Conservation (phyloP, 805 yeast species). For the Dipodascus geniculatus region DNA sequence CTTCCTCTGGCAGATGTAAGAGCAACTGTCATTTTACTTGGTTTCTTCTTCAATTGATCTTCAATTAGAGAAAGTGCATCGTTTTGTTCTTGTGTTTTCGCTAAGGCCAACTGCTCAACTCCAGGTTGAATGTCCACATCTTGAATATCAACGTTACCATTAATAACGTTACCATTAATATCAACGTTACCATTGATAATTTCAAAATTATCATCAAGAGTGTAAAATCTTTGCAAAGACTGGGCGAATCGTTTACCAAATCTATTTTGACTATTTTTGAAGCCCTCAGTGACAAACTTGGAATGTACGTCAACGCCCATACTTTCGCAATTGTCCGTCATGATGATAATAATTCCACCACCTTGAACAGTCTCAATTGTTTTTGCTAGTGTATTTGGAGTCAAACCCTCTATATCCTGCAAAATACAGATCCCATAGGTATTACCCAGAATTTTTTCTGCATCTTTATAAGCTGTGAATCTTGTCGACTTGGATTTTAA, state of each 20-base stretch:
- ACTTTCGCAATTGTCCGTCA: conserved; percentile 87
- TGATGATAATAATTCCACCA: conserved; percentile 86
- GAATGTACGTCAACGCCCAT: conserved; percentile 98
- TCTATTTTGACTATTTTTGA: conserved; percentile 90
- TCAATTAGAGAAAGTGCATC: conserved; percentile 88
- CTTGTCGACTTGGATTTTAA: conserved; percentile 89
- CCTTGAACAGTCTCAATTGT: conserved; percentile 98
- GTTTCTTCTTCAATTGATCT: conserved; percentile 88
- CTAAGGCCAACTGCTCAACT: conserved; percentile 70
- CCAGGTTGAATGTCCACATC: conserved; percentile 90
- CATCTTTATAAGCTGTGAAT: conserved; percentile 92
- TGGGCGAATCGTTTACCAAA: conserved; percentile 91
- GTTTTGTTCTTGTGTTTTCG: conserved; percentile 91
- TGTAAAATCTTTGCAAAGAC: conserved; percentile 77
- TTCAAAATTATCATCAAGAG: conserved; percentile 91
- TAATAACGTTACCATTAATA: conserved; percentile 55
- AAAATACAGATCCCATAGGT: conserved; percentile 96
- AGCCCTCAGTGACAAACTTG: conserved; percentile 95
- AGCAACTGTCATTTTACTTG: conserved; percentile 77
- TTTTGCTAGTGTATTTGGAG: conserved; percentile 91
- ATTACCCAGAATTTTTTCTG: conserved; percentile 93
- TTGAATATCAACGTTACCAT: conserved; percentile 51
- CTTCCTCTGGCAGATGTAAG: conserved; percentile 98
- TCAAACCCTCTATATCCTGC: conserved; percentile 93
- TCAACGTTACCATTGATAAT: conserved; percentile 95